Evolutionary conservation across 805 yeast genomes (phyloP).

Genomic region (Ogataea neopini): DNA sequence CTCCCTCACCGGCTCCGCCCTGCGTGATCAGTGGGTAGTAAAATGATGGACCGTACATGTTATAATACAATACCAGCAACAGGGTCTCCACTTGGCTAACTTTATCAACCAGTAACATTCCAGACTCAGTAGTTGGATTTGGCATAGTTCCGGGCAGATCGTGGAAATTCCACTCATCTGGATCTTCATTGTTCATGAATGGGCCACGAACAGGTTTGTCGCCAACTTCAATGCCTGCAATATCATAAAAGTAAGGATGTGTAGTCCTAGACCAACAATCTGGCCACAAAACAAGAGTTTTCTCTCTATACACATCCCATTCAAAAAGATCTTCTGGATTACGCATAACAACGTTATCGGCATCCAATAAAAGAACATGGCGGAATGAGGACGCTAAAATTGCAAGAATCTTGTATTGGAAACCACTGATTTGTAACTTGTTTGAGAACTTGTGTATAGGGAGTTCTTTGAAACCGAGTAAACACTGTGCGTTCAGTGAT

Average conservation of each 20-base stretch:
- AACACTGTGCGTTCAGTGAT: constrained; percentile 46
- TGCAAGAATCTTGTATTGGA: constrained; percentile 53
- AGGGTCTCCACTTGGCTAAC: constrained; percentile 54
- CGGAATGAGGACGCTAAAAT: constrained; percentile 47
- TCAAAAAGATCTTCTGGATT: constrained; percentile 48
- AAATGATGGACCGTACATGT: constrained; percentile 60
- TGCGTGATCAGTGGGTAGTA: constrained; percentile 69
- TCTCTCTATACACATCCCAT: constrained; percentile 42
- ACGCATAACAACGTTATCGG: constrained; percentile 49
- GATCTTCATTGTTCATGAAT: constrained; percentile 20
- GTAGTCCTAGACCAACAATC: constrained; percentile 73
- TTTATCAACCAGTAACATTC: constrained; percentile 64
- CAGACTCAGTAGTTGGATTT: constrained; percentile 69
- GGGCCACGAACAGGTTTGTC: constrained; percentile 38
- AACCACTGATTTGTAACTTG: constrained; percentile 41
- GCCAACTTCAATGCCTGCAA: constrained; percentile 46
- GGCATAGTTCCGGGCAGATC: constrained; percentile 65
- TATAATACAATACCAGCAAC: constrained; percentile 61
- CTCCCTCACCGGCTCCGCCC: constrained; percentile 78
- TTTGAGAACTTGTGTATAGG: constrained; percentile 30
- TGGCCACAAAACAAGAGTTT: constrained; percentile 61
- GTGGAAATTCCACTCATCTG: constrained; percentile 48
- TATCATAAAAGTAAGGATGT: constrained; percentile 57
- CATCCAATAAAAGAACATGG: constrained; percentile 49
- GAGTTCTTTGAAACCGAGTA: constrained; percentile 37